A percentile compares a stretch with the other conserved stretches of the same genome.
Conservation (phyloP, 1,284 basidiomycete genomes). For the Austroboletus novae-zelandiae region DNA sequence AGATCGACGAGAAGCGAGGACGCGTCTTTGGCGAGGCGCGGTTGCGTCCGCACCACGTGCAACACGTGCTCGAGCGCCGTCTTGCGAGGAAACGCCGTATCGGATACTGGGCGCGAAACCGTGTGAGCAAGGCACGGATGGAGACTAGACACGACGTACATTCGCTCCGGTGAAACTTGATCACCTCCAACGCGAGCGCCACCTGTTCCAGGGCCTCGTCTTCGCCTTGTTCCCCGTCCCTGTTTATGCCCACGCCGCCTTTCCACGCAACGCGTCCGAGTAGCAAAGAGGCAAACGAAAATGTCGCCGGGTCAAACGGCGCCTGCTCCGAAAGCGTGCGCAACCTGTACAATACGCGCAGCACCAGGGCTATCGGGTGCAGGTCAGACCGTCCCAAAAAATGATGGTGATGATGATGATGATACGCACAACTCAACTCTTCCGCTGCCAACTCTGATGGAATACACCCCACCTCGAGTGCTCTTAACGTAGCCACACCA, state of each 20-base stretch:
- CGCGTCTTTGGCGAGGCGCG: slow-evolving; percentile 84
- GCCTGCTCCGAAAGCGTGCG: slow-evolving; percentile 80
- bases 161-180: slow-evolving; percentile 84
- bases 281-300: slow-evolving; percentile 80
- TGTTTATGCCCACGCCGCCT: slow-evolving; percentile 58
- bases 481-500: slow-evolving; percentile 78
- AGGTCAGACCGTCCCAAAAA: too few relatives aligned
- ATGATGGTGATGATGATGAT: neutral
- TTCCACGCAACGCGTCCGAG: slow-evolving; percentile 67
- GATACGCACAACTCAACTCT: slow-evolving; percentile 57
- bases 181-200: slow-evolving; percentile 79
- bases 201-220: slow-evolving; percentile 86
- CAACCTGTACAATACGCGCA: slow-evolving; percentile 86
- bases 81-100: slow-evolving; percentile 70
- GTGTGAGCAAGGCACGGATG: neutral
- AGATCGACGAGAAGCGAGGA: slow-evolving; percentile 82
- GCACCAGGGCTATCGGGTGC: slow-evolving; percentile 59
- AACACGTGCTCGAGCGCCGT: slow-evolving; percentile 74
- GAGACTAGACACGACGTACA: slow-evolving; percentile 48
- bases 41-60: slow-evolving; percentile 74
- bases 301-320: slow-evolving; percentile 84
- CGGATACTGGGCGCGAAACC: slow-evolving; percentile 47
- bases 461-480: slow-evolving; percentile 61
- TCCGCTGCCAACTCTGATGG: slow-evolving; percentile 76
- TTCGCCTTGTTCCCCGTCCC: slow-evolving; percentile 44